Base-by-base conservation (phyloP, 148 eudicot genomes). In the Rhododendron vialii region DNA sequence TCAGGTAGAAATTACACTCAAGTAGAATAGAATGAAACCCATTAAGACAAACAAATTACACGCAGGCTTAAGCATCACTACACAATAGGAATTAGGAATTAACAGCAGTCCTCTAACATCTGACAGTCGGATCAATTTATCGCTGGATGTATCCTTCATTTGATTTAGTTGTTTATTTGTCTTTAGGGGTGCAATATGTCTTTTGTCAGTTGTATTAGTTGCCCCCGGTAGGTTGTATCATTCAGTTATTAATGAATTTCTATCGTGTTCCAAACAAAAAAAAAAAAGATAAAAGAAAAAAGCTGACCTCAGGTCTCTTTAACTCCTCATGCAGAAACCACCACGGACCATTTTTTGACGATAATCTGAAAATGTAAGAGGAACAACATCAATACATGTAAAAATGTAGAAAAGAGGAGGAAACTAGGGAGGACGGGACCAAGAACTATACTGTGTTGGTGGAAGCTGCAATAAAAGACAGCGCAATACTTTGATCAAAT, bases 301-400 rank as follows among this genome's bases (percentile, higher is more conserved):
- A 24, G 59, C 90, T 35, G 51, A 92, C 93, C 89, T 86, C 84
- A 61, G 76, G 80, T 86, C 61, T 86, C 59, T 76, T 77, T 20
- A 85, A 81, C 73, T 88, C 92, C 84, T 83, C 79, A 85, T 96
- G 99, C 88, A 96, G 88, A 88, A 96, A 96, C 98, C 99, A 93
- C 98, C 96, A 93, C 15, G 98, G 98, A 50, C 98, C 95, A 84
- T 84, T 89, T 85, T 88, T 90, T 67, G 92, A 90, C n/a, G 83
- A 82, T 61, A 93, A 87, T 83, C 96, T 95, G 92, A n/a, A 74
- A 87, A 82, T 43, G 24, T 47, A 26, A 80, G 75, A 36, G 47
- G 69, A 80, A 80, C 18, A 80, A 80, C 12, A 7, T 26, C 12
- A 28, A 50, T 15, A 51, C 3, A 14, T 24, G 14, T 26, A 41